These are phyloP conservation scores for Crotalaria pallida DNA, from an alignment of 306 rosid genomes.

Conservation along the genomic window DNA sequence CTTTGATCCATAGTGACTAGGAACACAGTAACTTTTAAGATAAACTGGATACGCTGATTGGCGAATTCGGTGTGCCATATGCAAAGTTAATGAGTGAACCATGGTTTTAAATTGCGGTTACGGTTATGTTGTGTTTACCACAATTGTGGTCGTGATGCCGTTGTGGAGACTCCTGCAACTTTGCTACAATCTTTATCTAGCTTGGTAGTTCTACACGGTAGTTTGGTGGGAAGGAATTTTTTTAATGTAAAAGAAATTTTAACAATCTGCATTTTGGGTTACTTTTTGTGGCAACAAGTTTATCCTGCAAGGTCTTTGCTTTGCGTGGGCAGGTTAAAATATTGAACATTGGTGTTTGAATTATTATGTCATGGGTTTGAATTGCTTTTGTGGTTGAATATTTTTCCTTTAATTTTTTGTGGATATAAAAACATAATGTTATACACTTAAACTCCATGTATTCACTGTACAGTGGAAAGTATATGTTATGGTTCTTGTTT, in stretches of 20 bases:
- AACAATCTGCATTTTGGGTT: neutral
- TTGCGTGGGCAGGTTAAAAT: neutral
- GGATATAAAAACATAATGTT: neutral
- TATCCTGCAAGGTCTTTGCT: neutral
- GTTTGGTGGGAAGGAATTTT: neutral
- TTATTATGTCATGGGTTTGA: neutral
- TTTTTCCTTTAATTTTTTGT: neutral
- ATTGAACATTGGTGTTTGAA: neutral
- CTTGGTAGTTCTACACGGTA: neutral
- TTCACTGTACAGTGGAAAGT: neutral
- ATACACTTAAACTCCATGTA: neutral
- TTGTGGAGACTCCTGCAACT: too few relatives aligned
- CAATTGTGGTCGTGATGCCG: too few relatives aligned
- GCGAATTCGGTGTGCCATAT: too few relatives aligned
- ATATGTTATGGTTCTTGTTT: neutral
- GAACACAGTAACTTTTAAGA: too few relatives aligned
- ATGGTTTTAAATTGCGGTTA: too few relatives aligned
- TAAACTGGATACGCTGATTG: too few relatives aligned
- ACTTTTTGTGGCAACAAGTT: neutral
- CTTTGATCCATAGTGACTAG: neutral
- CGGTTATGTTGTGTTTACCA: too few relatives aligned
- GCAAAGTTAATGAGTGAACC: too few relatives aligned
- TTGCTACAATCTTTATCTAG: neutral
- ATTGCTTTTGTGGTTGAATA: neutral
- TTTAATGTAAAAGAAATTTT: neutral